Evolutionary conservation across 1,284 basidiomycete species (phyloP).

Genomic region (Stygiomarasmius scandens): DNA sequence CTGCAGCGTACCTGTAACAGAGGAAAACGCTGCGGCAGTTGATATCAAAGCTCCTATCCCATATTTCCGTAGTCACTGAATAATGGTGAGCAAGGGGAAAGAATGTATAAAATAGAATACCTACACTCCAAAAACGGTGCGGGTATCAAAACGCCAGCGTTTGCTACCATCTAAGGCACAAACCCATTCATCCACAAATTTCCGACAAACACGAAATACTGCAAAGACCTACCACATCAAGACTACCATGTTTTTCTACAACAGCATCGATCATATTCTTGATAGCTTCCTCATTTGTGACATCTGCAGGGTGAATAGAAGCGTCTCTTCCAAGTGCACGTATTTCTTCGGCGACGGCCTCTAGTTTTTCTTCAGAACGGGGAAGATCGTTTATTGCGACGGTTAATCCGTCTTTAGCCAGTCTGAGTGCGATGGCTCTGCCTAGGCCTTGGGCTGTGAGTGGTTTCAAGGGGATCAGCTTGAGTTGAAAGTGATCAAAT

Average conservation of each 20-base stretch:
- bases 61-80: constrained; percentile 20
- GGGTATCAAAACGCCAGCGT: constrained; percentile 27
- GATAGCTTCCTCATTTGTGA: constrained; percentile 32
- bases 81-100: background rate
- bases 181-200: too few species aligned
- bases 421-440: constrained; percentile 29
- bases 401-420: constrained; percentile 36
- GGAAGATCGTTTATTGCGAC: constrained; percentile 36
- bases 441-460: constrained; percentile 32
- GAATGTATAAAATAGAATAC: background rate
- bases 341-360: constrained; percentile 22
- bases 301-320: constrained; percentile 22
- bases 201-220: background rate
- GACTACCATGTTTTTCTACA: constrained; percentile 28
- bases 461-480: too few species aligned
- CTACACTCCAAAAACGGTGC: constrained; percentile 5
- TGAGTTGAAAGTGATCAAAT: too few species aligned
- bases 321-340: constrained; percentile 14
- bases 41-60: constrained; percentile 16
- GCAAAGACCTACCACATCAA: constrained; percentile 34
- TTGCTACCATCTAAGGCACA: constrained; percentile 33
- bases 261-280: constrained; percentile 28
- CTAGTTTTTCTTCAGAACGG: constrained; percentile 19
- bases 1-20: constrained; percentile 23
- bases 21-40: constrained; percentile 23